These are phyloP conservation scores for Coccomyxa sp. DNA, from an alignment of 139 green algal species.

Conservation along the genomic window DNA sequence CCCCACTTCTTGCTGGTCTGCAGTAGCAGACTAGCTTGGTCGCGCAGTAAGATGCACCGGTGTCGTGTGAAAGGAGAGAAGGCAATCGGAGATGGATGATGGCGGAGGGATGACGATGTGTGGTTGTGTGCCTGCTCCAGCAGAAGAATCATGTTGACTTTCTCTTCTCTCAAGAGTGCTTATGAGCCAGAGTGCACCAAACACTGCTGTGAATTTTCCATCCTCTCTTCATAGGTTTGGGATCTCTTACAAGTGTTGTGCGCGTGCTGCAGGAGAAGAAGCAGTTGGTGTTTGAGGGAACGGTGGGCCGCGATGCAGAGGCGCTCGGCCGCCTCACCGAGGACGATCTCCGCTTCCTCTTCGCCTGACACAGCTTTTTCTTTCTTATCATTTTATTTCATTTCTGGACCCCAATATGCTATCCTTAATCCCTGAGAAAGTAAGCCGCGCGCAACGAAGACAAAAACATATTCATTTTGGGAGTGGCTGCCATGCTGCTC, in stretches of 20 bases:
- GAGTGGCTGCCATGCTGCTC: too few relatives aligned
- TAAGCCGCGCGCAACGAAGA: too few relatives aligned
- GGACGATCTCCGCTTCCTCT: conserved; percentile 91
- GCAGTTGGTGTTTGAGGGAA: conserved; percentile 85
- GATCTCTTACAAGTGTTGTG: neutral
- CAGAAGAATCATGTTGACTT: neutral
- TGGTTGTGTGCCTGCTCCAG: neutral
- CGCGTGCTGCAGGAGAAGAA: conserved; percentile 69
- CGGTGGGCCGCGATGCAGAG: conserved; percentile 73
- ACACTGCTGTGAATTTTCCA: neutral
- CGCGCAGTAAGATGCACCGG: too few relatives aligned
- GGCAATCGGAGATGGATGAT: too few relatives aligned
- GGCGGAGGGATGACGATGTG: neutral
- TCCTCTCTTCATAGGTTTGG: too few relatives aligned
- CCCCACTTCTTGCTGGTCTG: too few relatives aligned
- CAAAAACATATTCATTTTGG: too few relatives aligned
- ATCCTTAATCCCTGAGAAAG: too few relatives aligned
- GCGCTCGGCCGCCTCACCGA: conserved; percentile 79
- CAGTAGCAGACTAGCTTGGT: too few relatives aligned
- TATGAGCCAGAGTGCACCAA: neutral
- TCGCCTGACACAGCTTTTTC: conserved; percentile 39
- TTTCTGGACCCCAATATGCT: too few relatives aligned
- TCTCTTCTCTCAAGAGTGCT: neutral
- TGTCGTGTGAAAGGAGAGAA: too few relatives aligned
- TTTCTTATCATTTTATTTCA: too few relatives aligned